Base-by-base conservation (phyloP, 2,329 filamentous ascomycete species). In the Botrytis squamosa region DNA sequence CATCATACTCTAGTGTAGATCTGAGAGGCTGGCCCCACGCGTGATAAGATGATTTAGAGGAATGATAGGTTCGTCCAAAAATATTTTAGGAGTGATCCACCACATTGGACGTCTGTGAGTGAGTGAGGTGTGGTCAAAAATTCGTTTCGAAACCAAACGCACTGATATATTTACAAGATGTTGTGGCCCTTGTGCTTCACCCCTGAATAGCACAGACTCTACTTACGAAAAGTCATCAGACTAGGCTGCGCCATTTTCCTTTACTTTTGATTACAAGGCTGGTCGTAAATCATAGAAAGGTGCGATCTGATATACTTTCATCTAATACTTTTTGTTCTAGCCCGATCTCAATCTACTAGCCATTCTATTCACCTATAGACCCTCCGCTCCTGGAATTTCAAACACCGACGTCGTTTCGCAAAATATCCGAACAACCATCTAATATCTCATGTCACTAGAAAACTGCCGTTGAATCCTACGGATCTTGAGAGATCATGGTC, bases 71-170 rank as follows among this genome's bases (percentile, higher is more conserved):
- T 55, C 46, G n/a, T 68, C 46, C 65, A n/a, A 68, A 59, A 25
- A 52, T 42, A 59, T 25, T 18, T 60, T 44, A 25, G 8, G 36
- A 9, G 25, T 57, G 60, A 66, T 52, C 25, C n/a, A 44, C 29
- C 33, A 46, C 55, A 36, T 52, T 29, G 10, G 42, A 44, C n/a
- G 67, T 57, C 52, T 60, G 55, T 59, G 60, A 63, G 42, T 42
- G 33, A 38, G 40, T 49, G 57, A 52, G n/a, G 44, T 64, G 42
- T 71, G 42, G 25, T 63, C 29, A 29, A 38, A 46, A 22, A 60
- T 38, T 62, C 25, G 29, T 55, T 71, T 55, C 70, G 70, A 71
- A 71, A 71, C 59, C 52, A 64, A 65, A 71, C 44, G 70, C 70
- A 71, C 25, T 57, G 70, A 55, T 40, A 14, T 29, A 29, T 57